These are phyloP conservation scores for Xylariaceae sp. DNA, from an alignment of 2,329 filamentous ascomycete genomes.

Conservation along the genomic window DNA sequence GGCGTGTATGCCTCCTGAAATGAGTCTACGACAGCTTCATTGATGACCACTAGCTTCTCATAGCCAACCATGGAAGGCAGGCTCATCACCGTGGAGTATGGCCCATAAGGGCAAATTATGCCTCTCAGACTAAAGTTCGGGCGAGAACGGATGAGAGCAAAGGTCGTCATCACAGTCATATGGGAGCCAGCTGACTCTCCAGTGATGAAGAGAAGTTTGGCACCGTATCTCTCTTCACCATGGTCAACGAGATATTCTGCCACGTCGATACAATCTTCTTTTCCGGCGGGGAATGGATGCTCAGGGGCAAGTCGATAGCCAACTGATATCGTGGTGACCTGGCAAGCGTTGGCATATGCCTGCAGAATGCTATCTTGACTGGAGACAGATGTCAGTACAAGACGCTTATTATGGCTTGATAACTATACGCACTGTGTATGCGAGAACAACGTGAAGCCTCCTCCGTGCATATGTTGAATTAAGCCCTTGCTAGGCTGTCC, in stretches of 20 bases:
- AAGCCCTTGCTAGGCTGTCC: slow-evolving; percentile 37
- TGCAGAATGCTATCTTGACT: slow-evolving; percentile 37
- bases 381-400: not conserved
- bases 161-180: slow-evolving; percentile 18
- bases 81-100: slow-evolving; percentile 44
- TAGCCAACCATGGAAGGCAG: slow-evolving; percentile 28
- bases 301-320: slow-evolving; percentile 60
- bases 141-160: slow-evolving; percentile 41
- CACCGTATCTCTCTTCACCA: slow-evolving; percentile 38
- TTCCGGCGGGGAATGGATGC: slow-evolving; percentile 50
- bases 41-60: slow-evolving; percentile 34
- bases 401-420: not conserved
- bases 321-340: slow-evolving; percentile 49
- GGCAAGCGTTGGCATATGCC: slow-evolving; percentile 44
- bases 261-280: slow-evolving; percentile 55
- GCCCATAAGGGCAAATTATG: slow-evolving; percentile 50
- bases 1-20: slow-evolving; percentile 37
- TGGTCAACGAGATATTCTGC: slow-evolving; percentile 50
- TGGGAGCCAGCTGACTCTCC: slow-evolving; percentile 9
- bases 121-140: slow-evolving; percentile 42
- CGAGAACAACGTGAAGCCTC: slow-evolving; percentile 29
- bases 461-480: slow-evolving; percentile 54
- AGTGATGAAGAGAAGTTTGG: slow-evolving; percentile 31
- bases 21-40: slow-evolving; percentile 40
- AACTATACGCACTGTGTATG: slow-evolving; percentile 4